Evolutionary conservation across 2,329 filamentous ascomycete species (phyloP), one percentile per base, ranked within the genome.

Genomic region (Fusarium duplospermum): DNA sequence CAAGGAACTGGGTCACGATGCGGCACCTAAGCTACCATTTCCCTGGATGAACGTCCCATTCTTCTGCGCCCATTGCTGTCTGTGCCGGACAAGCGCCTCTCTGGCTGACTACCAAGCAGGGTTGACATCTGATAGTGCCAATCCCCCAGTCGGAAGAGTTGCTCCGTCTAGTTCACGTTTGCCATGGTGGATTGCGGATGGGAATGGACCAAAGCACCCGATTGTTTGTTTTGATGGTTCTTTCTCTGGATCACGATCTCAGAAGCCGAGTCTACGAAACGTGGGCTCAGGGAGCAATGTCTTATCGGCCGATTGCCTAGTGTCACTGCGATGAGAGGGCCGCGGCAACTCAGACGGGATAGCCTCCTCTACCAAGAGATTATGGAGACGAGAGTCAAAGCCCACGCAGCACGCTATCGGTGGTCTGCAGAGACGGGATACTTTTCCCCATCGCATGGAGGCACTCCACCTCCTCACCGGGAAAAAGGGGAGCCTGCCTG

Each of bases 391-490:
- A 18, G 27, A 31, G 40, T 33, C 24, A 40, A 62, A 61, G 71
- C 71, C 67, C 57, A 70, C 40, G 64, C 71, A 29, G 70, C 71
- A 62, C 71, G 61, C 71, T 74, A 73, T 74, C 33, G 67, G 62
- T 56, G 29, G 52, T 52, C 56, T 74, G 57, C 60, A 60, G 64
- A 68, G 38, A 52, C 16, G 47, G 47, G 6, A 52, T 27, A 33
- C 50, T 71, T 61, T 62, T 64, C 33, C 24, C 60, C 56, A 68
- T 62, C 50, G 61, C 64, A 68, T 61, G 18, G 57, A 69, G 42
- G 40, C 57, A 52, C 45, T 63, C 65, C 58, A 66, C 60, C 57
- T 50, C 66, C 61, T 72, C 70, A 62, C 59, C 47, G 57, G 29
- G 31, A 33, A 70, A 33, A 64, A 62, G 62, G 60, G 18, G 50